Evolutionary conservation across 371 early-diverging fungal species (phyloP).

Genomic region (Mucor velutinosus): DNA sequence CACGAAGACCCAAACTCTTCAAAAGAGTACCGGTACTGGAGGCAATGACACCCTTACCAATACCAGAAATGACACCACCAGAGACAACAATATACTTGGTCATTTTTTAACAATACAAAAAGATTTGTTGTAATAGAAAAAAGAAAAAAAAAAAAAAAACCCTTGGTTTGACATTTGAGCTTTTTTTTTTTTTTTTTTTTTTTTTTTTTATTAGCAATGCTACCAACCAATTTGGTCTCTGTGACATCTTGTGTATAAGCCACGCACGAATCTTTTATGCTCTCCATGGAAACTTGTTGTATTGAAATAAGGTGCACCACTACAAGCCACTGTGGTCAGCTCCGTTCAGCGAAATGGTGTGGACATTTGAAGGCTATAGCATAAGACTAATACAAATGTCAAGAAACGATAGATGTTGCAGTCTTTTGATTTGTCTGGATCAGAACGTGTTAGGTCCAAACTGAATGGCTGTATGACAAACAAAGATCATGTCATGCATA

Average conservation of each 20-base stretch:
- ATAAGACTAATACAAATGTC: no score
- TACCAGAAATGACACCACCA: conserved; percentile 98
- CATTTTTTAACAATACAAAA: conserved; percentile 23
- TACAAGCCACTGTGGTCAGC: no score
- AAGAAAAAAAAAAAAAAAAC: background rate
- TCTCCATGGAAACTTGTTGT: no score
- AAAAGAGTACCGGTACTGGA: conserved; percentile 96
- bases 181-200: conserved; percentile 1
- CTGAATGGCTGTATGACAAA: no score
- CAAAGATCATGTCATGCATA: no score
- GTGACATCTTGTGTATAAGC: conserved; percentile 1
- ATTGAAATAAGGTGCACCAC: no score
- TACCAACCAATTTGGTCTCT: no score
- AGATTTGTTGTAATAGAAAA: background rate
- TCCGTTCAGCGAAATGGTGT: no score
- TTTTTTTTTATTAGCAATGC: background rate
- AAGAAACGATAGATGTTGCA: no score
- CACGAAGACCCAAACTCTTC: conserved; percentile 91
- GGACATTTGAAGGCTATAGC: no score
- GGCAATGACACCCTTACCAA: conserved; percentile 99
- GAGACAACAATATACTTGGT: conserved; percentile 97
- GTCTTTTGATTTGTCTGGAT: no score
- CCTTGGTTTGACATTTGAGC: background rate
- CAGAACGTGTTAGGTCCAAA: no score
- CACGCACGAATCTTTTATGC: background rate